Conservation (phyloP, 257 asterid species). For the Gynochthodes officinalis region DNA sequence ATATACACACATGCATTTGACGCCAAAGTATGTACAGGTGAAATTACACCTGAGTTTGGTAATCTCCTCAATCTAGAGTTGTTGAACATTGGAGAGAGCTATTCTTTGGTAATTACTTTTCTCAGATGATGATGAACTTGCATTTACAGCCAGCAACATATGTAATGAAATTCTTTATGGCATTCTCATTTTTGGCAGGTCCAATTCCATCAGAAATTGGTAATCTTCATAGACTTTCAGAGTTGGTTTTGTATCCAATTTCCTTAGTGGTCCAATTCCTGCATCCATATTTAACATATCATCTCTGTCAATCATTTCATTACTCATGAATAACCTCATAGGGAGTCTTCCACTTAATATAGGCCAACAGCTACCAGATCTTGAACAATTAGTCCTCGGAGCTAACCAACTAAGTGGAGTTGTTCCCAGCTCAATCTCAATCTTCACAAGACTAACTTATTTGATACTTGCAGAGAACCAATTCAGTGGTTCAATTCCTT, state of each 20-base stretch:
- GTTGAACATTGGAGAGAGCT: neutral
- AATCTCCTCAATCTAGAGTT: neutral
- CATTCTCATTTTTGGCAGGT: neutral
- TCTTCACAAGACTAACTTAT: neutral
- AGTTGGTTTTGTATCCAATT: accelerated
- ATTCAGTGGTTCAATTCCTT: no score
- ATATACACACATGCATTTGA: no score
- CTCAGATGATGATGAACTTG: neutral
- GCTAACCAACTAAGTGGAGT: neutral
- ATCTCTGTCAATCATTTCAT: neutral
- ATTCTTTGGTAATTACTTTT: no score
- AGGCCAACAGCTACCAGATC: neutral
- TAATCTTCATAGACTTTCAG: neutral
- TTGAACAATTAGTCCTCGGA: neutral
- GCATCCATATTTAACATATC: neutral
- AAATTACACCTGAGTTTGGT: constrained; percentile 6
- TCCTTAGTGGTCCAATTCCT: constrained; percentile 4
- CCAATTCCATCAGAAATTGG: constrained; percentile 1
- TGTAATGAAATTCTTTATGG: neutral
- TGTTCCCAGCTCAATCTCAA: neutral
- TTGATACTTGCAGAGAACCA: neutral
- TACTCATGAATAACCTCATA: neutral
- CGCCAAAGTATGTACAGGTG: no score
- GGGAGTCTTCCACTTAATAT: constrained; percentile 9
- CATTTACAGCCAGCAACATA: no score